These are phyloP conservation scores for Adansonia gregorii DNA, from an alignment of 441 rosid genomes.

Conservation along the genomic window DNA sequence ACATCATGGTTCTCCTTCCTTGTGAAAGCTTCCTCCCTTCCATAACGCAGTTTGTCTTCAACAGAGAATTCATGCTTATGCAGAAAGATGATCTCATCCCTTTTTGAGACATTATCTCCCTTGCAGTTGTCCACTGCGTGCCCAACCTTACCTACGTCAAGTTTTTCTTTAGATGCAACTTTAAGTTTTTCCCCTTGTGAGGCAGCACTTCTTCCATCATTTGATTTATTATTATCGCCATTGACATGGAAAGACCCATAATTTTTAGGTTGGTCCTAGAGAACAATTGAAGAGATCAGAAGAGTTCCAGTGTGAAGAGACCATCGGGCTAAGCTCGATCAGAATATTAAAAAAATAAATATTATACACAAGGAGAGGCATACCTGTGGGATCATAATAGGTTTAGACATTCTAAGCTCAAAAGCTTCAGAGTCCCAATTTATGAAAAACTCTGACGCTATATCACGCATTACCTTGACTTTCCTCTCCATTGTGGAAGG, in stretches of 20 bases:
- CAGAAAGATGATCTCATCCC: slow-evolving; percentile 32
- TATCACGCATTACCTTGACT: slow-evolving; percentile 67
- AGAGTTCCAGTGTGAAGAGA: slow-evolving; percentile 6
- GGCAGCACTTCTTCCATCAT: slow-evolving; percentile 34
- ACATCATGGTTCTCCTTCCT: slow-evolving; percentile 40
- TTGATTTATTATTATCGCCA: slow-evolving; percentile 42
- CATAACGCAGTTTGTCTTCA: slow-evolving; percentile 30
- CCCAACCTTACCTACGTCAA: slow-evolving; percentile 32
- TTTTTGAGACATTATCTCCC: too few species aligned
- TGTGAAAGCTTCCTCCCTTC: slow-evolving; percentile 36
- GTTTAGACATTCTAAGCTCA: slow-evolving; percentile 51
- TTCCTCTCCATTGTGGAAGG: slow-evolving; percentile 63
- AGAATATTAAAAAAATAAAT: neutral
- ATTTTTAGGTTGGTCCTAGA: slow-evolving; percentile 54
- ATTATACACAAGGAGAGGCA: slow-evolving; percentile 19
- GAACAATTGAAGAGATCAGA: slow-evolving; percentile 17
- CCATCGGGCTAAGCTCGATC: neutral
- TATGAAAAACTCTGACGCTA: slow-evolving; percentile 74
- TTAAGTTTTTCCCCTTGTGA: slow-evolving; percentile 37
- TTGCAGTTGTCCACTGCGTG: slow-evolving; percentile 26
- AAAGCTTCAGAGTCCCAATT: slow-evolving; percentile 71
- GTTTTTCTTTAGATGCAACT: slow-evolving; percentile 42
- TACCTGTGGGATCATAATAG: slow-evolving; percentile 54
- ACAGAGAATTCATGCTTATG: slow-evolving; percentile 27
- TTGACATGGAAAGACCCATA: slow-evolving; percentile 38